Conservation (phyloP, 805 yeast genomes). For the Starmerella sirachaensis region DNA sequence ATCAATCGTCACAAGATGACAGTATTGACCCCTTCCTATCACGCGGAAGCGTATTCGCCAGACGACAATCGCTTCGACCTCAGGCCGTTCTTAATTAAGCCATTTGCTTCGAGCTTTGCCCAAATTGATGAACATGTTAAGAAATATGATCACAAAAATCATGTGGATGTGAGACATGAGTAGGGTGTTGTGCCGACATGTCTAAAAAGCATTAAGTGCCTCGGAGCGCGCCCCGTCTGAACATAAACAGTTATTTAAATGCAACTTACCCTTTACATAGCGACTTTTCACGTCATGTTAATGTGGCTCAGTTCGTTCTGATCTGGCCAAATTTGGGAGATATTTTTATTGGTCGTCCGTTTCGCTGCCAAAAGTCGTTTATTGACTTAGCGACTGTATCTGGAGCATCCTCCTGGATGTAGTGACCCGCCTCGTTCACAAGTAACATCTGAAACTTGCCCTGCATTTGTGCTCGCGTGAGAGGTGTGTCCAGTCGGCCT, state of each 20-base stretch:
- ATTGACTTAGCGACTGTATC: constrained; percentile 48
- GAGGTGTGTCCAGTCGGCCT: constrained; percentile 70
- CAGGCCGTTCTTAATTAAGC: constrained; percentile 89
- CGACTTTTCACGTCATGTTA: too few species aligned
- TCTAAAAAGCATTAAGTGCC: too few species aligned
- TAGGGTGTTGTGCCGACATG: too few species aligned
- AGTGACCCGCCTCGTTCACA: constrained; percentile 76
- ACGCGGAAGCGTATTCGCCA: constrained; percentile 96
- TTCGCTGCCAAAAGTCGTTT: constrained; percentile 29
- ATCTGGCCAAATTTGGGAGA: constrained; percentile 29
- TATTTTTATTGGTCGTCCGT: constrained; percentile 23
- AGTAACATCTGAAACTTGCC: constrained; percentile 83
- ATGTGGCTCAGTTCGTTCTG: constrained; percentile 12
- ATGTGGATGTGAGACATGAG: too few species aligned
- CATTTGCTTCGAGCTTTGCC: constrained; percentile 81
- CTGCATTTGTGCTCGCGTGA: constrained; percentile 96
- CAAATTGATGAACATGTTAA: constrained; percentile 70
- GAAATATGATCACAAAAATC: constrained; percentile 13
- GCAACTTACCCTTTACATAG: too few species aligned
- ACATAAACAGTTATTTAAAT: not conserved
- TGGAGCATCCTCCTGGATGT: constrained; percentile 88
- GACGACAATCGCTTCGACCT: constrained; percentile 95
- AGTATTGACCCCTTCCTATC: constrained; percentile 92
- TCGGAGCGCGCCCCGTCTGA: too few species aligned
- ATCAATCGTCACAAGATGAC: constrained; percentile 95